Evolutionary conservation across 1,284 basidiomycete genomes (phyloP), one percentile per base, ranked within the genome.

Genomic region (Rhodotorula sp.): DNA sequence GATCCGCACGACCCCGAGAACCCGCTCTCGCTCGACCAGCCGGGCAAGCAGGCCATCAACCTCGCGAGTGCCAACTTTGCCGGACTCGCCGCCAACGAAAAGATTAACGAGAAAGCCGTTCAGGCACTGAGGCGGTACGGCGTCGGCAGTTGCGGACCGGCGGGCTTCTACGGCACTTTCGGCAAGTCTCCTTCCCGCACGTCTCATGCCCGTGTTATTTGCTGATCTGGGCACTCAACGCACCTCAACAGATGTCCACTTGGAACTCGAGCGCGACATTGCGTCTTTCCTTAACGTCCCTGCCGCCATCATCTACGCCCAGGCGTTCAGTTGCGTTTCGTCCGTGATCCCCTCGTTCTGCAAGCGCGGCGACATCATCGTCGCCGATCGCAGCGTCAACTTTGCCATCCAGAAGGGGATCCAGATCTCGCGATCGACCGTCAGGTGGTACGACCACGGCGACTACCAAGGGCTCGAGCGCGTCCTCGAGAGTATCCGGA

Each of bases 401-500:
- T 95, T 98, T 82, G 88, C 93, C 30, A 93, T 98, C 72, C 94
- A 98, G 81, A 96, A 95, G 81, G 96, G 95, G n/a, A 88, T 99
- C 45, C 91, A 97, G 81, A 93, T 98, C 73, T 93, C 91, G 46
- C 90, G 96, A 62, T 93, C 90, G 29, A 95, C 90, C 2, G 87
- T 98, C 60, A 87, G 90, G 57, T 99, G 93, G 93, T 99, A 89
- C 80, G 93, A 97, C 75, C 95, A 99, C 81, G 95, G 96, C 78
- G 92, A 97, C 80, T 85, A 95, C 80, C 87, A 89, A 76, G 93
- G 91, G 76, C 86, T 99, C 37, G 93, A 96, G 81, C 87, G 92
- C 18, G 91, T 94, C 3, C 84, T 99, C 61, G 85, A 92, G 75
- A 84, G 84, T 68, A 86, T 97, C 18, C 90, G 91, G 77, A 91